Conservation (phyloP, 108 stramenopile genomes). For the Cyclotella kingstonii region DNA sequence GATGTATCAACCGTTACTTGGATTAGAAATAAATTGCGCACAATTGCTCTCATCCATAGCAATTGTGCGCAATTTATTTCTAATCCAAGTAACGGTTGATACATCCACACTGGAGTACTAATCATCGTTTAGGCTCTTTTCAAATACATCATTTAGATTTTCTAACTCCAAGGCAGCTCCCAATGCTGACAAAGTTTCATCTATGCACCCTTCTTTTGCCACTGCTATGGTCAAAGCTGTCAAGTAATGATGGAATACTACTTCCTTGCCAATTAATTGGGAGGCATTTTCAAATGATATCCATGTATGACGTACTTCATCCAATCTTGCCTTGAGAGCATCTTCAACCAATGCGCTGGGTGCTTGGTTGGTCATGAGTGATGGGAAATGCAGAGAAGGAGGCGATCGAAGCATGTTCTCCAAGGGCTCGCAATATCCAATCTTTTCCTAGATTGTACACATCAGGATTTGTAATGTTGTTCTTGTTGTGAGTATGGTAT, state of each 20-base stretch:
- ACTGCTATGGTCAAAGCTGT: constrained; percentile 49
- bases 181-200: constrained; percentile 60
- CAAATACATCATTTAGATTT: constrained; percentile 19
- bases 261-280: constrained; percentile 38
- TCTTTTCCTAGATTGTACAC: constrained; percentile 49
- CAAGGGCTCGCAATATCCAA: constrained; percentile 52
- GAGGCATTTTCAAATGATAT: constrained; percentile 56
- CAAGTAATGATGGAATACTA: constrained; percentile 46
- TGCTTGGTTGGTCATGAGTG: constrained; percentile 60
- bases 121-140: not conserved
- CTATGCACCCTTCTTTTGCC: constrained; percentile 57
- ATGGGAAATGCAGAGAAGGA: constrained; percentile 67
- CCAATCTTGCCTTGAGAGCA: constrained; percentile 52
- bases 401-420: constrained; percentile 60
- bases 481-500: too few species aligned
- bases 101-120: constrained; percentile 29
- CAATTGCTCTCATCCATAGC: too few species aligned
- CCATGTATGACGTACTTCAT: constrained; percentile 60
- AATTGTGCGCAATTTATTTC: constrained; percentile 33
- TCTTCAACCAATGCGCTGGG: constrained; percentile 55
- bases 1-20: constrained; percentile 25
- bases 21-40: constrained; percentile 40
- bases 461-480: too few species aligned
- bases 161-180: constrained; percentile 45
- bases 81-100: constrained; percentile 32